These are phyloP conservation scores for Nemophila menziesii DNA, from an alignment of 257 asterid species.

Conservation along the genomic window DNA sequence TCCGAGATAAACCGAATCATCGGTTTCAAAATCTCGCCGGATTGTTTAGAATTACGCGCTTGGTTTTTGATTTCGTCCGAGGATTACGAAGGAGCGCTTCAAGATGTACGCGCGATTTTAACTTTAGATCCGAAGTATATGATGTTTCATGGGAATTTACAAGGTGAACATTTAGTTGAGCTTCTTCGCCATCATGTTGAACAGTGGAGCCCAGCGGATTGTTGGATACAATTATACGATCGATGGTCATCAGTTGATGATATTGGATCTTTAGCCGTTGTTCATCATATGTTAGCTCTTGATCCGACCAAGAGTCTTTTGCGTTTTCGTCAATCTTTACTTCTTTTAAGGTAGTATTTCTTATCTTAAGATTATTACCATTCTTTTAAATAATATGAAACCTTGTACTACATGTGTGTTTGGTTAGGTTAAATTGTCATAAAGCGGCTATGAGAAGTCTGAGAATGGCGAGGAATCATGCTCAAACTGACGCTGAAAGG, in stretches of 20 bases:
- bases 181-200: constrained; percentile 33
- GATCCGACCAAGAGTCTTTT: constrained; percentile 85
- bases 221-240: constrained; percentile 92
- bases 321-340: constrained; percentile 82
- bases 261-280: constrained; percentile 89
- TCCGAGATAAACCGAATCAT: constrained; percentile 67
- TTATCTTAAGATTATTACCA: no score
- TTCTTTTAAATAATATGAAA: no score
- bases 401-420: no score
- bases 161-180: background rate
- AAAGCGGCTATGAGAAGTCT: constrained; percentile 93
- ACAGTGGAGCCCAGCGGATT: constrained; percentile 82
- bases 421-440: constrained; percentile 64
- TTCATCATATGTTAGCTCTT: constrained; percentile 81
- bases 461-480: constrained; percentile 85
- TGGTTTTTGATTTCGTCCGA: constrained; percentile 68
- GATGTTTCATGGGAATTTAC: constrained; percentile 65
- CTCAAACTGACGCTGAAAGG: constrained; percentile 64
- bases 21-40: constrained; percentile 75
- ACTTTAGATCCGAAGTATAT: constrained; percentile 72
- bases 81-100: constrained; percentile 72
- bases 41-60: constrained; percentile 91
- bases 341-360: constrained; percentile 22
- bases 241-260: constrained; percentile 94
- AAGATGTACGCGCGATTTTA: constrained; percentile 72